Base-by-base conservation (phyloP, 139 green algal species). In the Prasinococcaceae sp. region DNA sequence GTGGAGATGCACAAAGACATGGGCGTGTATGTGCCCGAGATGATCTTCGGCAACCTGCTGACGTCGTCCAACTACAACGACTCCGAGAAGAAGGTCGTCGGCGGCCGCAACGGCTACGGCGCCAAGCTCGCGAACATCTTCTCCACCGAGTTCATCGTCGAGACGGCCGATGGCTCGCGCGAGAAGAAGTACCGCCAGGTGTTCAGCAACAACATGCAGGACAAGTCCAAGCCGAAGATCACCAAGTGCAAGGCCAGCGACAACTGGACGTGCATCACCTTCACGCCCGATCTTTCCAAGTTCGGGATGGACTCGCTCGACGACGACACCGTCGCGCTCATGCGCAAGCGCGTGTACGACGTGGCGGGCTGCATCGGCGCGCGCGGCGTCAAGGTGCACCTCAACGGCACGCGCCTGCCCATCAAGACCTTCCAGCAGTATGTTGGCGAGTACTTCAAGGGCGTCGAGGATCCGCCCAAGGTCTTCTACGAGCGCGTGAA, bases 51-150 rank as follows among this genome's bases (percentile, higher is more conserved):
- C 17, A 80, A 99, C 61, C 75, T 99, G 43, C 79, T 99, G 6
- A 99, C 92, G 28, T 90, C 78, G 48, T 92, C 78, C 66, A 99
- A 99, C 74, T 99, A 97, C 60, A 73, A 99, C 53, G 92, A 99
- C 70, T 75, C 70, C n/a, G 80, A 97, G 66, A 87, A 94, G 70
- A 99, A 99, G 77, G 83, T 70, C 16, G 95, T 84, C n/a, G 92
- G 92, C 17, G 92, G 92, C 2, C 74, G 92, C 30, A 99, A 99
- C 59, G 92, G 92, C 12, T 99, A 94, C 53, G 92, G 92, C 27
- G 88, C 92, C 46, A 99, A 99, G 79, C 79, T 99, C 23, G 79
- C 92, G 47, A 99, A 99, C 81, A 98, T 98, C 59, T 99, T 96
- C 72, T 97, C 89, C 23, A 93, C 69, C 0, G 80, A 94, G 60